Base-by-base conservation (phyloP, 345 rosid species). In the Sonneratia alba region DNA sequence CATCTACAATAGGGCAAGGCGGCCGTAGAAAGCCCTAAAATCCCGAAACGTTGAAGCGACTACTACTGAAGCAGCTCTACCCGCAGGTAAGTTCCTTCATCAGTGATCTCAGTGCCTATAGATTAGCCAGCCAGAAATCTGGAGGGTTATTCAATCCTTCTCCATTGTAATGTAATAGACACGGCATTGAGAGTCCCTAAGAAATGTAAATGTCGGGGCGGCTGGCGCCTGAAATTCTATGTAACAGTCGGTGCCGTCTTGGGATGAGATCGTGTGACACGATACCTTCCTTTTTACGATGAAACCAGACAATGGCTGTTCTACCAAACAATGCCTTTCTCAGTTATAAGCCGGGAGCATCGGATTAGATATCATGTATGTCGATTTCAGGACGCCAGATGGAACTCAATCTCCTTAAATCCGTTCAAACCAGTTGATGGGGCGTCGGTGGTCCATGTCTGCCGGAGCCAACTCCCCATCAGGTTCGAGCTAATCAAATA, bases 1-100 rank as follows among this genome's bases (percentile, higher is more conserved):
- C 71, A 74, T 83, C 49, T 83, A 79, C 73, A 81, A 15, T 37
- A 72, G 75, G 69, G 49, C 43, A 36, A 77, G 79, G 9, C 40
- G 19, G 42, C 53, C 64, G 32, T 70, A 70, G 38, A 1, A n/a
- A 47, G 38, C 2, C 19, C 24, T n/a, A 15, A n/a, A 57, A 42
- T 42, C 13, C 34, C 32, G 11, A 22, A 22, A 57, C 21, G 32
- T 32, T n/a, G 32, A 22, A 57, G 9, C 63, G 14, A 57, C 63
- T 22, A 57, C 63, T 22, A 22, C 63, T 22, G 3, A 57, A 57
- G 32, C 63, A 57, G 32, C 63, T 22, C 9, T 57, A 57, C 63
- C 63, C n/a, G 34, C n/a, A n/a, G n/a, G 34, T 57, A 53, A 19
- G 59, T 21, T 53, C 18, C 59, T 19, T 21, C 59, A 53, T 21